Conservation (phyloP, 768 basidiomycete genomes). For the Rhodotorula kratochvilovae region DNA sequence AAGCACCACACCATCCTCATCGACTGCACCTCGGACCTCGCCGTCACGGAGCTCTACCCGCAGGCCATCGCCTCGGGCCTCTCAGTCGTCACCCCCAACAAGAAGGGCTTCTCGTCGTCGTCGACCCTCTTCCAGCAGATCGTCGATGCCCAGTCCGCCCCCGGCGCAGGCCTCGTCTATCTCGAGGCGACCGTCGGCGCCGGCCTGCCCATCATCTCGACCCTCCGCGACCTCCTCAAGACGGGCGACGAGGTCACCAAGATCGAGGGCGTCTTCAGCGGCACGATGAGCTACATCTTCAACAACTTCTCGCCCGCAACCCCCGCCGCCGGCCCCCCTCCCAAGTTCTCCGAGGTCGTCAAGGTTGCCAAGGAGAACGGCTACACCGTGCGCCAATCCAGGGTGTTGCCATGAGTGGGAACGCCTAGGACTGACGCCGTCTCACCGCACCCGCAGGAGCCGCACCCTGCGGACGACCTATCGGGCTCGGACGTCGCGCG, state of each 20-base stretch:
- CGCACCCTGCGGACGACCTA: constrained; percentile 93
- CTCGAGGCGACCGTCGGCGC: constrained; percentile 92
- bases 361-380: constrained; percentile 82
- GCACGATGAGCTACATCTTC: constrained; percentile 98
- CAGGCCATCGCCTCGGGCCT: constrained; percentile 70
- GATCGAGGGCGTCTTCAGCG: constrained; percentile 96
- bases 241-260: constrained; percentile 88
- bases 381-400: constrained; percentile 67
- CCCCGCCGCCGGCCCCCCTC: constrained; percentile 24
- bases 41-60: constrained; percentile 76
- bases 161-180: constrained; percentile 54
- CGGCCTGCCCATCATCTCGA: constrained; percentile 84
- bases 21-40: constrained; percentile 86
- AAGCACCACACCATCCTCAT: constrained; percentile 65
- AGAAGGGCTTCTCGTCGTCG: constrained; percentile 84
- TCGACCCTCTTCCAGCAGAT: constrained; percentile 66
- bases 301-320: constrained; percentile 76
- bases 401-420: too few species aligned
- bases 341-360: constrained; percentile 81
- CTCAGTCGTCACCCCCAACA: constrained; percentile 91
- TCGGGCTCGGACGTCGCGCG: constrained; percentile 95
- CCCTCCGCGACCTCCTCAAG: constrained; percentile 81
- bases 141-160: constrained; percentile 56
- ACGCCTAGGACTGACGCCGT: too few species aligned
- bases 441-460: too few species aligned